These are phyloP conservation scores for Zygosaccharomyces pseudobailii DNA, from an alignment of 1,139 yeast genomes.

Conservation along the genomic window DNA sequence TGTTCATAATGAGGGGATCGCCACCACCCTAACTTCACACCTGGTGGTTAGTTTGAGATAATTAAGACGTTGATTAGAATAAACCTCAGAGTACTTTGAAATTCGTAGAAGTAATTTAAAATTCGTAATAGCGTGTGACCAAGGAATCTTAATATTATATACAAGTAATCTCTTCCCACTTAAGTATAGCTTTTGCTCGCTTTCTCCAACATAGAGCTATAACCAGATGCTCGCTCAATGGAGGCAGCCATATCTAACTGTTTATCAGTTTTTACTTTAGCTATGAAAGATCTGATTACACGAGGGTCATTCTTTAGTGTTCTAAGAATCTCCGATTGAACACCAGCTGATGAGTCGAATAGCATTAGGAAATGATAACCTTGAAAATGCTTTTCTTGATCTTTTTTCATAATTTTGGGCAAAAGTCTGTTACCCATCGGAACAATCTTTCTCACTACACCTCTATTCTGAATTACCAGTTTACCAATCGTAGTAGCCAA, in stretches of 20 bases:
- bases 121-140: background rate
- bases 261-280: constrained; percentile 59
- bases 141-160: background rate
- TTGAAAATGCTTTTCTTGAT: constrained; percentile 85
- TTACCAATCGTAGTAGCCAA: constrained; percentile 74
- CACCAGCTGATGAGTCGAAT: constrained; percentile 81
- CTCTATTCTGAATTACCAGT: constrained; percentile 81
- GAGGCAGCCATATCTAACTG: constrained; percentile 52
- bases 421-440: constrained; percentile 74
- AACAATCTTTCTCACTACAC: constrained; percentile 77
- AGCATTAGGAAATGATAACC: constrained; percentile 84
- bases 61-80: too few species aligned
- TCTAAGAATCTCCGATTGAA: constrained; percentile 78
- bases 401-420: constrained; percentile 77
- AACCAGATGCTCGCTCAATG: constrained; percentile 38
- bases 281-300: constrained; percentile 71
- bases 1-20: too few species aligned
- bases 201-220: constrained; percentile 24
- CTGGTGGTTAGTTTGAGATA: too few species aligned
- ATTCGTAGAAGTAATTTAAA: too few species aligned
- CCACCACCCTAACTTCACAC: too few species aligned
- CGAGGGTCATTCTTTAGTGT: constrained; percentile 85
- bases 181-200: constrained; percentile 12
- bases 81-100: too few species aligned
- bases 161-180: background rate